Evolutionary conservation across 1,284 basidiomycete genomes (phyloP), one percentile per base, ranked within the genome.

Genomic region (Phellopilus nigrolimitatus): DNA sequence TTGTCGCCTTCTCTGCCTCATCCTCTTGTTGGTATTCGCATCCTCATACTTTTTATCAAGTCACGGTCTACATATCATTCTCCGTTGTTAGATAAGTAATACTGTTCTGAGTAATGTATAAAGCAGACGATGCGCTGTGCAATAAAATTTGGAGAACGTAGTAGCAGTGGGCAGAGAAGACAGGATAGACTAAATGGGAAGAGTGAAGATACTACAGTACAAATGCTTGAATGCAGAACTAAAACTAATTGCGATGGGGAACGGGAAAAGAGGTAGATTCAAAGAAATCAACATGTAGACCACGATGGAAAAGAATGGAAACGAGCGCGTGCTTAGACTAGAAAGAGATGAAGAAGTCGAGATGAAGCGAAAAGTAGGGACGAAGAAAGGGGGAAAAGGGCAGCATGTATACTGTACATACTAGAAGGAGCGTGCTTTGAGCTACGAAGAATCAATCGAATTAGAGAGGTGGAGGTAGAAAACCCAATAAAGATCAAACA

Each of bases 341-440:
- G 13, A 24, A 12, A 24, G 17, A 10, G 17, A 31, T 22, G 19
- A 17, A 41, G 38, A 19, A 28, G n/a, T 30, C 24, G 21, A 31
- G 15, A 12, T 17, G 24, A 39, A 25, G 41, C 41, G 25, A 7
- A 28, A 43, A 45, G 31, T 13, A 30, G 25, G 39, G 22, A 22
- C 30, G 19, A 17, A 31, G 37, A 24, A 24, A 30, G 25, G 19
- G 10, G 19, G 17, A 15, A 30, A 34, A 31, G 31, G 37, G 15
- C 28, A 9, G 31, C 7, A 36, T 39, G 37, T 28, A 49, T 43
- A 28, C 24, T 12, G 46, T 43, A 44, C 51, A 53, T 48, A 43
- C 46, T 33, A 37, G n/a, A 48, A 49, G 17, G 48, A 49, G 27
- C 37, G 45, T 33, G 28, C 31, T 21, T 21, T 30, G 49, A 36